phyloP scores from a whole-genome alignment of 176 grass and related monocot genomes.

The Tillandsia fasciculata region DNA sequence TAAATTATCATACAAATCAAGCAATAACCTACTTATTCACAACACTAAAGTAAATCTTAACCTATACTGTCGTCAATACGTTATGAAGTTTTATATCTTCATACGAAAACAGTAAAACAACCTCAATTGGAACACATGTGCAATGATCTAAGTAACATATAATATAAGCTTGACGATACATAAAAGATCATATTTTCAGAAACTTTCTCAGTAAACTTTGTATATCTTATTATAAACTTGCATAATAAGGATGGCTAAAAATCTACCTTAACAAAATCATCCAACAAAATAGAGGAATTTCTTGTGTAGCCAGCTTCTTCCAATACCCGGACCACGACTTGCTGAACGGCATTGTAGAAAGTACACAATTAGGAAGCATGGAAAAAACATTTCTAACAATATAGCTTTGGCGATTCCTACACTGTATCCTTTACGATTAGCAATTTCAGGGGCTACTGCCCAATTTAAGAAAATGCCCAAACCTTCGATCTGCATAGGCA shows the following conservation, averaged over 20 bases:
- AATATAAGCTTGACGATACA: not conserved
- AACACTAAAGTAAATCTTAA: too few species aligned
- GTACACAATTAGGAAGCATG: not conserved
- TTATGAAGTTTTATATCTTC: too few species aligned
- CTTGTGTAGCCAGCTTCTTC: constrained; percentile 62
- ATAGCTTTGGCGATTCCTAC: not conserved
- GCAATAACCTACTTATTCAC: too few species aligned
- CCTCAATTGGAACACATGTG: not conserved
- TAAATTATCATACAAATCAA: too few species aligned
- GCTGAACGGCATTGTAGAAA: constrained; percentile 25
- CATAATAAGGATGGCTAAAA: not conserved
- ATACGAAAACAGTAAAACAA: not conserved
- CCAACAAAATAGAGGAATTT: constrained; percentile 42
- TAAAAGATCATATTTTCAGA: not conserved
- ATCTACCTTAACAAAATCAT: constrained; percentile 67
- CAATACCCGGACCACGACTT: constrained; percentile 56
- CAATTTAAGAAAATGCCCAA: too few species aligned
- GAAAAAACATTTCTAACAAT: not conserved
- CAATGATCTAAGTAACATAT: not conserved
- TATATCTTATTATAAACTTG: too few species aligned
- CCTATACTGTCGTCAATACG: too few species aligned
- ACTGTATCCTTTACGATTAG: not conserved
- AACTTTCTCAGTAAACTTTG: not conserved
- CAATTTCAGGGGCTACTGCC: too few species aligned
- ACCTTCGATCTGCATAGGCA: too few species aligned